phyloP scores from a whole-genome alignment of 2,329 filamentous ascomycete genomes.

The Zasmidium citrigriseum region DNA sequence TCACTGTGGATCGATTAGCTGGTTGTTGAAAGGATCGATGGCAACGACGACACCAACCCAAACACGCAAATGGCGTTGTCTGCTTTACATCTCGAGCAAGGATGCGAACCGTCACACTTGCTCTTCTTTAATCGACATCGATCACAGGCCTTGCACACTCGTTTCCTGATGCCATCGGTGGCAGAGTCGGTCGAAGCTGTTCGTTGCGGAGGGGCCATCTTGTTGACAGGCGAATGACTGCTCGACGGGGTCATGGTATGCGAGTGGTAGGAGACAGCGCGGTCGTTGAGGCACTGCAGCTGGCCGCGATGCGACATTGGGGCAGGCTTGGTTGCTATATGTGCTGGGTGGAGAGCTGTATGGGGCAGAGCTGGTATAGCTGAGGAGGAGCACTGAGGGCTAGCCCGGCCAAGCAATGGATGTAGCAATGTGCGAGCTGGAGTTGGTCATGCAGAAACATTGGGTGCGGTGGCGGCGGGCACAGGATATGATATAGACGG shows the following conservation, averaged over 20 bases:
- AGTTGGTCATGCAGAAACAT: not conserved
- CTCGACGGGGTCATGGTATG: conserved; percentile 22
- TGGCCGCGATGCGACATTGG: conserved; percentile 24
- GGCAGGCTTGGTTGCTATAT: not conserved
- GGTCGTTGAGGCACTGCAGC: conserved; percentile 21
- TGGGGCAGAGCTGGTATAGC: conserved; percentile 1
- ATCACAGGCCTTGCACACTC: conserved; percentile 68
- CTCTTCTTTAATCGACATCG: conserved; percentile 67
- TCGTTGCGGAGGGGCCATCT: conserved; percentile 25
- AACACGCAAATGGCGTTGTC: conserved; percentile 68
- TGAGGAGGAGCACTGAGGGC: not conserved
- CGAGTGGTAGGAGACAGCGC: conserved; percentile 21
- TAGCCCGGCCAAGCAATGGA: not conserved
- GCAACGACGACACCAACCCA: conserved; percentile 40
- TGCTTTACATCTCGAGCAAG: conserved; percentile 62
- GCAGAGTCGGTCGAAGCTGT: conserved; percentile 29
- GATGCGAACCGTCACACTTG: conserved; percentile 65
- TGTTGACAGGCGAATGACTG: conserved; percentile 24
- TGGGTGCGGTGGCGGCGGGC: conserved; percentile 2
- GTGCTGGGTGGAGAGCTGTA: not conserved
- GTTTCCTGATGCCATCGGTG: conserved; percentile 49
- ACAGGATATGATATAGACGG: conserved; percentile 15
- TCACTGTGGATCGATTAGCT: conserved; percentile 39
- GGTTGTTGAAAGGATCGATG: not conserved
- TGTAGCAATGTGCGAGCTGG: not conserved